Evolutionary conservation across 257 asterid genomes (phyloP), one percentile per base, ranked within the genome.

Genomic region (Ocimum tenuiflorum): DNA sequence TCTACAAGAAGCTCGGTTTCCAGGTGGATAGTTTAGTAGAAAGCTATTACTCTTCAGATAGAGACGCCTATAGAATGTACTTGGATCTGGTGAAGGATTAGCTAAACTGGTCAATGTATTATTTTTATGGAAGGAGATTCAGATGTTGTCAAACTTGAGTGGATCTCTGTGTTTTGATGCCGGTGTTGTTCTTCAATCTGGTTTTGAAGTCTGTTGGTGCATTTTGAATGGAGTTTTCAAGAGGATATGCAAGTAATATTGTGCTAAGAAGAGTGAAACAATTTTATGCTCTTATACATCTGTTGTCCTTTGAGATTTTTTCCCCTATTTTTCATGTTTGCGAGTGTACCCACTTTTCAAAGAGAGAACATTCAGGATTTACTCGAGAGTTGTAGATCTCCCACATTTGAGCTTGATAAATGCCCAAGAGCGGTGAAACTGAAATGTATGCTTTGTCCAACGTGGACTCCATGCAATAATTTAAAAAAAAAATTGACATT

Each of bases 21-120:
- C 75, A 75, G 61, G 89, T 89, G 60, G 98, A 91, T 78, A 61
- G 82, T 67, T 73, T 89, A 36, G 78, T 89, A 19, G 81, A 80
- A 54, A 60, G 95, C 47, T 91, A 89, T 79, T 89, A 91, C 43
- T 91, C 96, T 33, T 72, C 75, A 0, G 84, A 83, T 73, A 75
- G 98, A 73, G 77, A 86, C 71, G 96, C 98, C 50, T 85, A 85
- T 67, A 85, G 96, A 69, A 91, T 89, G 98, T 89, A 77, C 72
- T 63, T 87, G 69, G 98, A 89, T 75, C 78, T 83, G 29, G 76
- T 70, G 35, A 47, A 71, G 11, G 71, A 65, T 54, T 87, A 79
- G 71, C 71, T 48, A 17, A 46, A 17, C 29, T 42, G 31, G 27
- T 52, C 12, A 4, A 15, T 13, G 4, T 33, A 12, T 31, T 7